phyloP scores from a whole-genome alignment of 352 stramenopile genomes.

The Pythium sp. region DNA sequence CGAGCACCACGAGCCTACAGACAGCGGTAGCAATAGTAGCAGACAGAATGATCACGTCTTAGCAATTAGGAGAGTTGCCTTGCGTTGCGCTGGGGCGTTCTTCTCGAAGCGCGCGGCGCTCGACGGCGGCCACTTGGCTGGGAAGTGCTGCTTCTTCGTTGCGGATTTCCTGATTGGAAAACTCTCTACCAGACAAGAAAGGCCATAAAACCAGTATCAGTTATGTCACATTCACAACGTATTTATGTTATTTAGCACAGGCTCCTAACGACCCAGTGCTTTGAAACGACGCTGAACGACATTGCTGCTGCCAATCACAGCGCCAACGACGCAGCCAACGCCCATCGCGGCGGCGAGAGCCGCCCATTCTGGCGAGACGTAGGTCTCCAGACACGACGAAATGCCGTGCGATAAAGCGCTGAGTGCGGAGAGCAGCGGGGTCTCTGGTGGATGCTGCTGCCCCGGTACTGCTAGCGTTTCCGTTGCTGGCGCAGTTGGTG shows the following conservation, averaged over 20 bases:
- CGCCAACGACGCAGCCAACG: conserved; percentile 35
- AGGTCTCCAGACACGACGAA: conserved; percentile 2
- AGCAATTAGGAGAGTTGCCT: neutral
- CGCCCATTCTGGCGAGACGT: conserved; percentile 22
- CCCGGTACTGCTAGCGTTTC: neutral
- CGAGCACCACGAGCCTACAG: neutral
- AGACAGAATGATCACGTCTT: neutral
- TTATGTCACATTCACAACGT: neutral
- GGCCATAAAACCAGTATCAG: too few species aligned
- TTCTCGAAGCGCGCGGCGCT: neutral
- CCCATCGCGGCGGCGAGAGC: conserved; percentile 26
- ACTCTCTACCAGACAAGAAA: neutral
- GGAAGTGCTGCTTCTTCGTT: neutral
- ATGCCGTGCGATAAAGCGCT: neutral
- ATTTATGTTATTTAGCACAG: neutral
- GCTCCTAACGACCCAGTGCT: neutral
- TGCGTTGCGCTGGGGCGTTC: neutral
- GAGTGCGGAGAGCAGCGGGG: neutral
- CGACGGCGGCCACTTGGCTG: neutral
- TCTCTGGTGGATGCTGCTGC: neutral
- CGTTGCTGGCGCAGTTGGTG: neutral
- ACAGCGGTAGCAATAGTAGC: neutral
- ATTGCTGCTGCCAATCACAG: conserved; percentile 11
- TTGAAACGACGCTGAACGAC: conserved; percentile 9
- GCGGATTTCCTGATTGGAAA: neutral